Evolutionary conservation across 768 basidiomycete species (phyloP), one percentile per base, ranked within the genome.

Genomic region (Phylloporus arenicola): DNA sequence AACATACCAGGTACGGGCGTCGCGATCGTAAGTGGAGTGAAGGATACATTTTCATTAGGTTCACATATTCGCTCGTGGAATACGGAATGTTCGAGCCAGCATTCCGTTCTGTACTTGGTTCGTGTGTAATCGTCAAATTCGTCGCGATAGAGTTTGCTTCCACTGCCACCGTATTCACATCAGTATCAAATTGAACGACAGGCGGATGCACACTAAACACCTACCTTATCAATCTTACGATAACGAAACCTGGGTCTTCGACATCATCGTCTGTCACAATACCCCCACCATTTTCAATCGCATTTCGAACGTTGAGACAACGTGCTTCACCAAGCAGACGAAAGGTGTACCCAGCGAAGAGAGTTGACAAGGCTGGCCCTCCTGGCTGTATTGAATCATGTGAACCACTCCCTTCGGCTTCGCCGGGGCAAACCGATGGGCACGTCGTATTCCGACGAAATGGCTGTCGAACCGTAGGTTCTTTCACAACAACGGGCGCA

Each of bases 71-170:
- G 75, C 40, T 88, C 85, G 50, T 84, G 82, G 47, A 80, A 84
- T 13, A 92, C 77, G 58, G 89, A 95, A 39, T 79, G 79, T 65
- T 97, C 93, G 1, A 97, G 73, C 93, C 93, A 97, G 63, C 90
- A 94, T 65, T 96, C 93, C 0, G 93, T 95, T 39, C 92, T 80
- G 59, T 83, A 90, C 57, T 81, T 84, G 3, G 57, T 48, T 41
- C 78, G 74, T 54, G 73, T 58, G 1, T 31, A 11, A 7, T 70
- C 66, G 47, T 83, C 80, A 6, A 65, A 61, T 61, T 88, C 86
- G 29, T 77, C 75, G 3, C 67, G 69, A 56, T 75, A 88, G n/a
- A 87, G 55, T 54, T 80, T 81, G 57, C 84, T 87, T 24, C 86
- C 88, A 58, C 88, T 90, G 50, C 9, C 25, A n/a, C 3, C n/a